Base-by-base conservation (phyloP, 805 yeast genomes). In the Ogataea pini region DNA sequence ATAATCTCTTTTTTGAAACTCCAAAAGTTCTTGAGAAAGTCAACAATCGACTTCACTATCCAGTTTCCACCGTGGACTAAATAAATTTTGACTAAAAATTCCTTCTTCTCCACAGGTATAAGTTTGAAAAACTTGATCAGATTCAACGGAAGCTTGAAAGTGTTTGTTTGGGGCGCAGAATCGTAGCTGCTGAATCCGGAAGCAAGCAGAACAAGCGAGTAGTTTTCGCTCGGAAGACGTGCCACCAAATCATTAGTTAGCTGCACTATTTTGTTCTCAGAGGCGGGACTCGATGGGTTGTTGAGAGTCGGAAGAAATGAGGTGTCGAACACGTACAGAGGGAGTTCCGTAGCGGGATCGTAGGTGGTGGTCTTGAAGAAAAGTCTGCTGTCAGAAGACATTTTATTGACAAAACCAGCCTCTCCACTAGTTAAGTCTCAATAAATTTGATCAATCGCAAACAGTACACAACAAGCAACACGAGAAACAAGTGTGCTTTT, bases 41-140 rank as follows among this genome's bases (percentile, higher is more conserved):
- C 90, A 13, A 86, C 78, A 31, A 89, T 77, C 0, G 96, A 84
- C 57, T 89, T 80, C 22, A 89, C 79, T 68, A 91, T 79, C 94
- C 97, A 90, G 40, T 86, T 85, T 2, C 52, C 50, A 56, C 91
- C 97, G 67, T 92, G 97, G 2, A 92, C 96, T 25, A 91, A 77
- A 54, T 84, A 86, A 2, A 89, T 72, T 59, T 81, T 84, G 44
- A 71, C 69, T 37, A 92, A 67, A 47, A 78, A 72, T 44, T 77
- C 76, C 50, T 80, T 78, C 37, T 75, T 68, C 4, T 72, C 73
- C 13, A 77, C 74, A 1, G 92, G 82, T 22, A 92, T 74, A 53
- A 79, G 68, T 52, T 73, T 76, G 38, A 79, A 61, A 40, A 79
- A 73, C 57, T 73, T 74, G 42, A 78, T 60, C 12, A 69, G 43